A percentile compares a stretch with the other conserved stretches of the same genome.
These are phyloP conservation scores for Scutellaria barbata DNA, from an alignment of 257 asterid genomes.

Conservation along the genomic window DNA sequence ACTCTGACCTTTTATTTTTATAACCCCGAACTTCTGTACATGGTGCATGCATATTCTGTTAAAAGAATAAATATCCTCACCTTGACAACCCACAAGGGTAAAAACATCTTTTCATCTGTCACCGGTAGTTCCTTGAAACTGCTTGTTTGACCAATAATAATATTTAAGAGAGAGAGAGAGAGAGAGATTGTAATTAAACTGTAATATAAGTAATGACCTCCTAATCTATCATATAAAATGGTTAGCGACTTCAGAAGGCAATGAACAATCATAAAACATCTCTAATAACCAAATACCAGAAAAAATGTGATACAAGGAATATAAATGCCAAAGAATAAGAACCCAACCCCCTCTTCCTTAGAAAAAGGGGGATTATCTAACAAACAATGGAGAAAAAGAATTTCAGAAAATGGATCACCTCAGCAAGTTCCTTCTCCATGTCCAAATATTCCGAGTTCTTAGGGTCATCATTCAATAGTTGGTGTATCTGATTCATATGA, in stretches of 20 bases:
- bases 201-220: slow-evolving; percentile 26
- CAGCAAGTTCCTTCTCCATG: slow-evolving; percentile 96
- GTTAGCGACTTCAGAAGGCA: slow-evolving; percentile 14
- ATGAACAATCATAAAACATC: slow-evolving; percentile 17
- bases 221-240: slow-evolving; percentile 26
- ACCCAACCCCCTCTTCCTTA: slow-evolving; percentile 6
- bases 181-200: slow-evolving; percentile 43
- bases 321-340: slow-evolving; percentile 16
- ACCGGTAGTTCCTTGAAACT: slow-evolving; percentile 62
- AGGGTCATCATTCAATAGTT: slow-evolving; percentile 72
- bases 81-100: slow-evolving; percentile 59
- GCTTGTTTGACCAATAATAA: slow-evolving; percentile 63
- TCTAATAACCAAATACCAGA: not conserved
- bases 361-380: not conserved
- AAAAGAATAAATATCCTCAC: slow-evolving; percentile 65
- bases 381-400: not conserved
- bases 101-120: slow-evolving; percentile 58
- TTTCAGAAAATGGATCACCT: slow-evolving; percentile 59
- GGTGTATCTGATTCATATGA: slow-evolving; percentile 61
- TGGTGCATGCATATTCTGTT: slow-evolving; percentile 45
- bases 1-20: slow-evolving; percentile 46
- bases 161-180: slow-evolving; percentile 56
- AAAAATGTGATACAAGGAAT: slow-evolving; percentile 6
- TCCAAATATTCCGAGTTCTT: slow-evolving; percentile 83
- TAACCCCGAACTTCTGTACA: slow-evolving; percentile 56